A percentile compares a stretch with the other conserved stretches of the same genome.
Conservation (phyloP, 768 basidiomycete species). For the Podaxis carcinomalis region DNA sequence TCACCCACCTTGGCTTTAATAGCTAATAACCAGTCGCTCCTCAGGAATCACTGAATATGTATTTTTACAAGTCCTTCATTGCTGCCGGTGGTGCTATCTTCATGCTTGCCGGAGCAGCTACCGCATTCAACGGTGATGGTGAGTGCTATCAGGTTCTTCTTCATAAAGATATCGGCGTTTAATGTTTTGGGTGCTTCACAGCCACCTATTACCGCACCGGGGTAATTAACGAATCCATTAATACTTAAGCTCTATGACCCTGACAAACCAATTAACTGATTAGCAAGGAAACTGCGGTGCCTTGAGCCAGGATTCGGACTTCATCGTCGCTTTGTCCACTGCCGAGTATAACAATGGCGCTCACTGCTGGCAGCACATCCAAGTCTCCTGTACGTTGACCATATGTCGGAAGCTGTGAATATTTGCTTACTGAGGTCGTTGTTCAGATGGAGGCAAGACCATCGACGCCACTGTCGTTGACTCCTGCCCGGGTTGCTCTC, state of each 20-base stretch:
- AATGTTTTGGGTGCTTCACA: constrained; percentile 6
- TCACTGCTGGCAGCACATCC: constrained; percentile 21
- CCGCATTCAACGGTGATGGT: constrained; percentile 18
- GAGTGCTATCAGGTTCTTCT: neutral
- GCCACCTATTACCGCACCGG: constrained; percentile 21
- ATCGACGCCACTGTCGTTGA: constrained; percentile 23
- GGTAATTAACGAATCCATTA: constrained; percentile 10
- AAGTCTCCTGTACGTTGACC: constrained; percentile 17
- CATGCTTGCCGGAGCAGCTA: constrained; percentile 3
- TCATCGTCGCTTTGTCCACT: constrained; percentile 22
- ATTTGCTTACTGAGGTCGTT: neutral
- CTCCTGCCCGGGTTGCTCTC: constrained; percentile 24
- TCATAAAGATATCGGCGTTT: neutral
- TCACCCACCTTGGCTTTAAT: neutral
- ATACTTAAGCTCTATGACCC: neutral
- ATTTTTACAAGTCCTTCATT: neutral
- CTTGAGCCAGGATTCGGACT: constrained; percentile 18
- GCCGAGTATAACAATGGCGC: constrained; percentile 16
- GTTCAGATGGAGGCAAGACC: constrained; percentile 21
- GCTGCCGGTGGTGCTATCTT: neutral
- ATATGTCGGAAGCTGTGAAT: neutral
- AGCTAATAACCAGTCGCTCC: neutral
- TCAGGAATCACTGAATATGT: constrained; percentile 1
- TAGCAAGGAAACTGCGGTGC: constrained; percentile 23
- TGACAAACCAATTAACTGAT: neutral